Percentiles rank a stretch among this genome's conserved stretches.
phyloP scores from a whole-genome alignment of 495 filamentous ascomycete genomes.

The Penicillium fimorum region DNA sequence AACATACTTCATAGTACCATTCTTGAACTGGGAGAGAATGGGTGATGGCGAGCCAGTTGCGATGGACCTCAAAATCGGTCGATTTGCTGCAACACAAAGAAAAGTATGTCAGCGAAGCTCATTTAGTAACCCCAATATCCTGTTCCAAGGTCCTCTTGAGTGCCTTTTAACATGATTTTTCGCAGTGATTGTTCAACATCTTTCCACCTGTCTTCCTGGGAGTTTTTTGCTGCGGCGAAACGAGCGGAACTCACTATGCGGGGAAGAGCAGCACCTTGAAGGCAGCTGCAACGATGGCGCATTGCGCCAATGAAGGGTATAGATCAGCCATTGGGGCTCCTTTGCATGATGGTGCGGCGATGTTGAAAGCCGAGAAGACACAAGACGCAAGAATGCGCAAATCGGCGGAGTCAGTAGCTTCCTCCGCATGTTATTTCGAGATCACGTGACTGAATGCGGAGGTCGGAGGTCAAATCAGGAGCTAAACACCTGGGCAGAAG shows the following conservation, averaged over 20 bases:
- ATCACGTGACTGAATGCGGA: conserved; percentile 17
- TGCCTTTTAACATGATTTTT: neutral
- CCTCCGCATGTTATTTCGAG: conserved; percentile 17
- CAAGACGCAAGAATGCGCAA: neutral
- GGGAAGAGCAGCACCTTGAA: conserved; percentile 94
- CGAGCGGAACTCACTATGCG: conserved; percentile 72
- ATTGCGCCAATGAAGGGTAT: conserved; percentile 83
- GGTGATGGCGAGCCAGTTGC: conserved; percentile 96
- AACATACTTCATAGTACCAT: conserved; percentile 86
- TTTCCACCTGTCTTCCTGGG: neutral
- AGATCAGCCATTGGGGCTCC: conserved; percentile 66
- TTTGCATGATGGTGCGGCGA: conserved; percentile 26
- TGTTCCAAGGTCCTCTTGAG: neutral
- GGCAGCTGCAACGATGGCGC: conserved; percentile 80
- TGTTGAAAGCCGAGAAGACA: conserved; percentile 3
- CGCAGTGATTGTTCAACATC: neutral
- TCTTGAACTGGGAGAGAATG: conserved; percentile 80
- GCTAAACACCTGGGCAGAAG: conserved; percentile 16
- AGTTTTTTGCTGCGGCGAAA: neutral
- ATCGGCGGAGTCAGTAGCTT: neutral
- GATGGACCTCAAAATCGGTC: conserved; percentile 98
- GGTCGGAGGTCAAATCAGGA: conserved; percentile 31
- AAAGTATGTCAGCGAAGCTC: conserved; percentile 2
- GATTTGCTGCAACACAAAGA: conserved; percentile 67
- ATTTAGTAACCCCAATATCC: neutral